These are phyloP conservation scores for Dalbergia cochinchinensis DNA, from an alignment of 306 rosid genomes.

Conservation along the genomic window DNA sequence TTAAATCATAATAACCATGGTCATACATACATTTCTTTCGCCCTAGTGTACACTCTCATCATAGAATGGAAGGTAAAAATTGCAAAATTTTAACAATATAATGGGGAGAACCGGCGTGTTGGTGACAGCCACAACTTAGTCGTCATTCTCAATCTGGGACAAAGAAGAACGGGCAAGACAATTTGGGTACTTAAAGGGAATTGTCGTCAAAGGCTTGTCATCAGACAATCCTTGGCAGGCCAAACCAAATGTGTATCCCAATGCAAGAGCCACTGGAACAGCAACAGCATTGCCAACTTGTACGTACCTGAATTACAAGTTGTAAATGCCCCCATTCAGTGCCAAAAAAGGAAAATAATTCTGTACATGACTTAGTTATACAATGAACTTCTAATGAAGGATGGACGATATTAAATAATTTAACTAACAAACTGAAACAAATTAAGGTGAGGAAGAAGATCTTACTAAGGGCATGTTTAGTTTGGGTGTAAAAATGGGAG, in stretches of 20 bases:
- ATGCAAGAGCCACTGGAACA: slow-evolving; percentile 59
- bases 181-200: slow-evolving; percentile 48
- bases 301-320: slow-evolving; percentile 37
- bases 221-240: slow-evolving; percentile 53
- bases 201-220: slow-evolving; percentile 49
- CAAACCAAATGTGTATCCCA: slow-evolving; percentile 58
- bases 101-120: not conserved
- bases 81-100: not conserved
- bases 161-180: slow-evolving; percentile 44
- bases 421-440: not conserved
- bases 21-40: not conserved
- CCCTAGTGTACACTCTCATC: slow-evolving; percentile 20
- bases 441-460: not conserved
- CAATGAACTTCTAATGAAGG: not conserved
- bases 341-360: not conserved
- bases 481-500: too few relatives aligned
- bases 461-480: not conserved
- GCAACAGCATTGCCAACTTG: slow-evolving; percentile 66
- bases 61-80: not conserved
- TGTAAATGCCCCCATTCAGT: not conserved
- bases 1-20: not conserved
- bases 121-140: slow-evolving; percentile 19
- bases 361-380: not conserved
- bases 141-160: slow-evolving; percentile 29
- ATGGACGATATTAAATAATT: not conserved